Evolutionary conservation across 1,284 basidiomycete species (phyloP), one percentile per base, ranked within the genome.

Genomic region (Omphalotus olearius): DNA sequence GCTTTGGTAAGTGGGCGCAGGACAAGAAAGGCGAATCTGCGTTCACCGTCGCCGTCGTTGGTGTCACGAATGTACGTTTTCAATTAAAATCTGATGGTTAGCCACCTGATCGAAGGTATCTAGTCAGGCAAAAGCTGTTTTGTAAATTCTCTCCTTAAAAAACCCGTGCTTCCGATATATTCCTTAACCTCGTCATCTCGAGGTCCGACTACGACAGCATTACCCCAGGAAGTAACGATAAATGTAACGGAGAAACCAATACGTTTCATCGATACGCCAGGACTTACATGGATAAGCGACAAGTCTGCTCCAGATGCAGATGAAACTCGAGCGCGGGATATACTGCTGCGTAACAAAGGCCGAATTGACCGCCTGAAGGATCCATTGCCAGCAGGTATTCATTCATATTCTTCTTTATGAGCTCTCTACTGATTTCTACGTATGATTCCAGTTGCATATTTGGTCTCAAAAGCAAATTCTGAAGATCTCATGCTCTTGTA

Each of bases 401-500:
- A 26, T 62, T 56, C 17, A 18, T 28, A 16, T 23, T 17, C 39
- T 35, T 45, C 16, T 45, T 18, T 28, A 42, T 37, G 42, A 13
- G 9, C 26, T 49, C 52, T 43, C 33, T 43, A 23, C n/a, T 16
- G 16, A 50, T 25, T 25, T 52, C 46, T 14, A 43, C 49, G 41
- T 18, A 51, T 50, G n/a, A 25, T 51, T 35, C 30, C 42, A 93
- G 92, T 91, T 55, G 71, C 79, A 28, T 78, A 88, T 56, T 82
- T 97, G 55, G 74, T 95, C n/a, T 66, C 79, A 28, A 82, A 83
- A 33, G 83, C 88, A 13, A 83, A 82, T 59, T 70, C 79, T 16
- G 87, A 94, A 63, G 93, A 96, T 67, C 73, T 97, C 45, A 94
- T 95, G 88, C 72, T 96, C 42, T 75, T 87, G 50, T 96, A 95